A percentile compares a stretch with the other conserved stretches of the same genome.
Conservation (phyloP, 805 yeast genomes). For the Metschnikowia chrysomelidarum region DNA sequence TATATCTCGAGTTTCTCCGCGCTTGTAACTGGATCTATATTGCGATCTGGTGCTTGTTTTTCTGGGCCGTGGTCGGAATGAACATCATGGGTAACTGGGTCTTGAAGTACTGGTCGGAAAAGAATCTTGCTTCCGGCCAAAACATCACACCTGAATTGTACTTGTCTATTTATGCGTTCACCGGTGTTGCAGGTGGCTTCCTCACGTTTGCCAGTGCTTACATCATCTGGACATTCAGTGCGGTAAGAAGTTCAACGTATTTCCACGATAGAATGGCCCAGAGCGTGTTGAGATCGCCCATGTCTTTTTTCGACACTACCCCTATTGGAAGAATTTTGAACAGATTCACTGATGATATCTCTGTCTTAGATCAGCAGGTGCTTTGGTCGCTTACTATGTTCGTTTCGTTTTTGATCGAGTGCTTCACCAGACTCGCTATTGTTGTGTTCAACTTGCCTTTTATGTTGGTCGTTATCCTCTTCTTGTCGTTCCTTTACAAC, state of each 20-base stretch:
- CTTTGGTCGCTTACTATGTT: constrained; percentile 31
- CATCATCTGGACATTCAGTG: constrained; percentile 31
- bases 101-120: constrained; percentile 38
- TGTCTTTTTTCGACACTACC: constrained; percentile 43
- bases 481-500: constrained; percentile 30
- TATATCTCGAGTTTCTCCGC: constrained; percentile 28
- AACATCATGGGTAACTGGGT: constrained; percentile 28
- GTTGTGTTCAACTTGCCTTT: constrained; percentile 32
- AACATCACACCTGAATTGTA: constrained; percentile 26
- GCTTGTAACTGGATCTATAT: constrained; percentile 33
- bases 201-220: constrained; percentile 27
- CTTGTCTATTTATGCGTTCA: constrained; percentile 25
- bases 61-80: constrained; percentile 22
- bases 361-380: constrained; percentile 31
- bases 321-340: constrained; percentile 41
- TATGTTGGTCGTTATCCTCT: constrained; percentile 29
- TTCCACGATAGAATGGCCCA: constrained; percentile 39
- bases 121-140: constrained; percentile 23
- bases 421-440: constrained; percentile 29
- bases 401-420: constrained; percentile 22
- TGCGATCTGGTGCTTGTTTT: constrained; percentile 19
- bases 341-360: constrained; percentile 38
- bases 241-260: constrained; percentile 29
- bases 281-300: constrained; percentile 36
- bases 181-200: constrained; percentile 30